Percentiles rank a stretch among this genome's conserved stretches.
These are phyloP conservation scores for Nyssa sinensis DNA, from an alignment of 148 eudicot species.

Conservation along the genomic window DNA sequence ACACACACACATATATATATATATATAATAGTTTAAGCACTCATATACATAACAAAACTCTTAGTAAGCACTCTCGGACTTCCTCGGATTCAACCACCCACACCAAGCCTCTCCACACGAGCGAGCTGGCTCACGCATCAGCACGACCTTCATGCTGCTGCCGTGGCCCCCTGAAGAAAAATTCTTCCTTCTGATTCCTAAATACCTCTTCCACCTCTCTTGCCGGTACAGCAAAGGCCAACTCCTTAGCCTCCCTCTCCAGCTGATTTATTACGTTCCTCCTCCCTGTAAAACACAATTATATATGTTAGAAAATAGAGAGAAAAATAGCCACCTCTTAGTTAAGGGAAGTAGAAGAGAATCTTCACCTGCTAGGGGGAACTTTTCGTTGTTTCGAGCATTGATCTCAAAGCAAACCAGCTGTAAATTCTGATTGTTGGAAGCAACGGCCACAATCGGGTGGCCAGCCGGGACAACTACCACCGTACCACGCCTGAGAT, in stretches of 20 bases:
- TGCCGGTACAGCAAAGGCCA: slow-evolving; percentile 50
- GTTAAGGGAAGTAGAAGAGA: too few species aligned
- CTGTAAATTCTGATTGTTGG: slow-evolving; percentile 51
- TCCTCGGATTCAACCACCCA: too few species aligned
- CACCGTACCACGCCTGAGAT: slow-evolving; percentile 47
- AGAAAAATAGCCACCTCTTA: too few species aligned
- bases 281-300: slow-evolving; percentile 32
- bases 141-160: slow-evolving; percentile 27
- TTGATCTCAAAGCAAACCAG: slow-evolving; percentile 59
- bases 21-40: too few species aligned
- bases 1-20: too few species aligned
- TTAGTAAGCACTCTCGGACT: too few species aligned
- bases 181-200: slow-evolving; percentile 48
- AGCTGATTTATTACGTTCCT: slow-evolving; percentile 52
- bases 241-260: slow-evolving; percentile 67
- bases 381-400: slow-evolving; percentile 43
- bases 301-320: not conserved
- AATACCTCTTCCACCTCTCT: slow-evolving; percentile 54
- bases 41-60: too few species aligned
- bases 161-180: slow-evolving; percentile 60
- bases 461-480: slow-evolving; percentile 75
- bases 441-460: slow-evolving; percentile 62
- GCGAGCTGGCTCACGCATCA: slow-evolving; percentile 9
- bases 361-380: slow-evolving; percentile 64
- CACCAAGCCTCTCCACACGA: too few species aligned